Evolutionary conservation across 2,329 filamentous ascomycete species (phyloP), one percentile per base, ranked within the genome.

Genomic region (Hypoxylon sp.): DNA sequence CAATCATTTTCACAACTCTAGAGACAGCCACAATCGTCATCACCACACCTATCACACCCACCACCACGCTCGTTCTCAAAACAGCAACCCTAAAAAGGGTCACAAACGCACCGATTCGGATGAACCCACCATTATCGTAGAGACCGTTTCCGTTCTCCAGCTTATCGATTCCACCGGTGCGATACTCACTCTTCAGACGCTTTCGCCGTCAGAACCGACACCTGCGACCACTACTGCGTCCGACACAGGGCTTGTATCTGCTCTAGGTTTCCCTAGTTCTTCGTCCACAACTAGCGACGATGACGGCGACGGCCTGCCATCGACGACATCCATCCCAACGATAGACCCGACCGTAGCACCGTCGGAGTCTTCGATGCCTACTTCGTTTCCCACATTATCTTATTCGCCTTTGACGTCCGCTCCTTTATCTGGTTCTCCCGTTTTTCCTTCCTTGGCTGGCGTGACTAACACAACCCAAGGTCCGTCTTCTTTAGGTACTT

Each of bases 91-190:
- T 41, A 68, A 60, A 50, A 63, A 47, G 52, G 54, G 59, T 39
- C 69, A 68, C 43, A 67, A 65, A 52, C 70, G 67, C 47, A 59
- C 68, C 68, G 73, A 74, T 61, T 67, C 74, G 50, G 74, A 60
- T 27, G 58, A 77, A 21, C 63, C 73, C 52, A 76, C 79, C 71
- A 76, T 85, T 71, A 83, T 88, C 71, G 78, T 87, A 56, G 81
- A 86, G 75, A 88, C 86, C 70, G 77, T 88, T 68, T 86, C 85
- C 25, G 78, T 88, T 74, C 75, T 88, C 59, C 82, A 87, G 69
- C 72, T 84, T 65, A 81, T 87, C 67, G 84, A 87, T 75, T 76
- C 77, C 47, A 73, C 75, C 46, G 85, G 85, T 65, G 79, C 78
- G 27, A 78, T 82, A 51, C 72, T 86, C 47, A 75, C 79, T 54